Conservation (phyloP, 257 asterid genomes). For the Scutellaria galericulata region DNA sequence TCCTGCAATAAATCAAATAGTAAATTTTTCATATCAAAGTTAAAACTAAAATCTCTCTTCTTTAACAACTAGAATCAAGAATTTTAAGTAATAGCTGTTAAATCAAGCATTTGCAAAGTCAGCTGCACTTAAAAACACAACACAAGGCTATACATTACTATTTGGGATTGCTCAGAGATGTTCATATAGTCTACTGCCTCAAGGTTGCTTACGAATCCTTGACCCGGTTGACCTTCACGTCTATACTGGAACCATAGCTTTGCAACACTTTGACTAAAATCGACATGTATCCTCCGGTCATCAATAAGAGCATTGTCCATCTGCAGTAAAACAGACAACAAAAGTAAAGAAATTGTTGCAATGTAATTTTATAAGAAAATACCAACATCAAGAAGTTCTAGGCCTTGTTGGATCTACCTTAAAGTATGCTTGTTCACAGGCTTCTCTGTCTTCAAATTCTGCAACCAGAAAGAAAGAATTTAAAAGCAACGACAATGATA, state of each 20-base stretch:
- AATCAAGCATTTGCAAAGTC: slow-evolving; percentile 21
- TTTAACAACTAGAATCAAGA: slow-evolving; percentile 6
- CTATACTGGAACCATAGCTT: slow-evolving; percentile 86
- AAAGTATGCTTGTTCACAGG: slow-evolving; percentile 93
- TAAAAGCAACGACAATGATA: slow-evolving; percentile 19
- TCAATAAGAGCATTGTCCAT: slow-evolving; percentile 98
- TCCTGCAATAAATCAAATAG: slow-evolving; percentile 52
- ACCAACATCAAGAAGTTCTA: neutral
- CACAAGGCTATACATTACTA: neutral
- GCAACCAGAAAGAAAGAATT: slow-evolving; percentile 37
- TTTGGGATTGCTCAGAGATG: neutral
- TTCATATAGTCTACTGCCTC: slow-evolving; percentile 2
- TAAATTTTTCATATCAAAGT: slow-evolving; percentile 1
- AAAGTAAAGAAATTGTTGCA: slow-evolving; percentile 21
- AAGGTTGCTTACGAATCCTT: slow-evolving; percentile 12
- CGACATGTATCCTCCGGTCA: slow-evolving; percentile 94
- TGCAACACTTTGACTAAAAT: slow-evolving; percentile 97
- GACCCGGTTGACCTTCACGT: slow-evolving; percentile 65
- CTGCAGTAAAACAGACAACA: slow-evolving; percentile 47
- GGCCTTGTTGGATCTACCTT: slow-evolving; percentile 60
- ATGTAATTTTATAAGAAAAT: no score
- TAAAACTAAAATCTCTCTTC: no score
- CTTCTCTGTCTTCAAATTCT: slow-evolving; percentile 92
- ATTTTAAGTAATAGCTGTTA: neutral
- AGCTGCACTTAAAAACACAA: neutral